Base-by-base conservation (phyloP, 352 stramenopile genomes). In the Phytophthora litchii region DNA sequence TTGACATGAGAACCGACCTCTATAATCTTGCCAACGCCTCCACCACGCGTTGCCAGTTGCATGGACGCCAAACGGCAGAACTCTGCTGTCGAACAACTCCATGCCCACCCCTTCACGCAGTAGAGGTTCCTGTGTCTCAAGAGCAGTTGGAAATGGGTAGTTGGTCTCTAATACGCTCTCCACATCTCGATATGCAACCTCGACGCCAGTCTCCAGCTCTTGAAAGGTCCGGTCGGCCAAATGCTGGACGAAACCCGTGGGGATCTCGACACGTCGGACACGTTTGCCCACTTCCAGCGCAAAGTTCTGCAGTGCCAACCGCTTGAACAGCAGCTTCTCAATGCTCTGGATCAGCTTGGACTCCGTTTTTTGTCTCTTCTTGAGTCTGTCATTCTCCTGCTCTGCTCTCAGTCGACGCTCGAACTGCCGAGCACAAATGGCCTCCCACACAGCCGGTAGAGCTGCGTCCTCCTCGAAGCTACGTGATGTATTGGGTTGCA, bases 21-120 rank as follows among this genome's bases (percentile, higher is more conserved):
- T 60, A 25, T 67, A 72, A 25, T 63, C 45, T 14, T 65, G 55
- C 55, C 48, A 70, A 23, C 49, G 56, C 25, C 56, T 35, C 74
- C 74, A 83, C 64, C 72, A 75, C 10, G 70, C 70, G 0, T 70
- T 60, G 4, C 64, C 51, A n/a, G 72, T 77, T 3, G 46, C 49
- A 12, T 52, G 50, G 52, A 78, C 20, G 14, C 58, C 50, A 31
- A 80, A 80, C 1, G 74, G 74, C 35, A 80, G 9, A 9, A 70
- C 25, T 9, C 61, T 56, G 10, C 46, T 53, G 20, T 68, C 60
- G 19, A 64, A 61, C 16, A 74, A 53, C 52, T 77, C 56, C 6
- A 72, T 41, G 8, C 42, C 51, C 20, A 58, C 42, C n/a, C 59
- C 67, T 3, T 65, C 52, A 13, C 60, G 60, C 9, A 72, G 41